Evolutionary conservation across 192 early-diverging fungal species (phyloP).

Genomic region (Linnemannia zychae): DNA sequence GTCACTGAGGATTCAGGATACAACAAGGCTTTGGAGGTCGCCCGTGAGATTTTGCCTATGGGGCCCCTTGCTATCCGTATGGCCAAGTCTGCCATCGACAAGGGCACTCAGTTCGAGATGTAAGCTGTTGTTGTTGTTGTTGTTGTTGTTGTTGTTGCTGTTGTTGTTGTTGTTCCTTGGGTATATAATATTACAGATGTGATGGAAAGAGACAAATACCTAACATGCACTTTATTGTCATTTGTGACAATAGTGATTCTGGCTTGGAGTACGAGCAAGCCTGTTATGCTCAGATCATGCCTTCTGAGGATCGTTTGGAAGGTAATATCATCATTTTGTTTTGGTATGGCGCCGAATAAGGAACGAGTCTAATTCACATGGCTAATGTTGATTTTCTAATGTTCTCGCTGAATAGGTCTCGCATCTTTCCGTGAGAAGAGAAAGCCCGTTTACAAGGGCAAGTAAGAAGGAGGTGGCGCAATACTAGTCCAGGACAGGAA

Average conservation of each 20-base stretch:
- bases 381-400: no score
- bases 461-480: constrained; percentile 54
- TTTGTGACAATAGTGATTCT: constrained; percentile 64
- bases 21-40: constrained; percentile 83
- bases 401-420: constrained; percentile 47
- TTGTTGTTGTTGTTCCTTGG: no score
- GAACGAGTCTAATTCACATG: neutral
- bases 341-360: no score
- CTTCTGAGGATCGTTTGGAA: constrained; percentile 94
- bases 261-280: constrained; percentile 94
- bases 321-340: constrained; percentile 54
- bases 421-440: constrained; percentile 87
- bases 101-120: constrained; percentile 84
- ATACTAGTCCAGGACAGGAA: neutral
- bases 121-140: no score
- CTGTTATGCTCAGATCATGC: constrained; percentile 96
- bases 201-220: neutral
- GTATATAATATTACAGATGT: no score
- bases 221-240: neutral
- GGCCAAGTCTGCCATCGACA: constrained; percentile 93
- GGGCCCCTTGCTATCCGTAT: constrained; percentile 91
- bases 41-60: constrained; percentile 78
- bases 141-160: no score
- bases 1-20: constrained; percentile 72
- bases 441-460: constrained; percentile 83